Conservation (phyloP, 495 filamentous ascomycete genomes). For the Talaromyces adpressus region DNA sequence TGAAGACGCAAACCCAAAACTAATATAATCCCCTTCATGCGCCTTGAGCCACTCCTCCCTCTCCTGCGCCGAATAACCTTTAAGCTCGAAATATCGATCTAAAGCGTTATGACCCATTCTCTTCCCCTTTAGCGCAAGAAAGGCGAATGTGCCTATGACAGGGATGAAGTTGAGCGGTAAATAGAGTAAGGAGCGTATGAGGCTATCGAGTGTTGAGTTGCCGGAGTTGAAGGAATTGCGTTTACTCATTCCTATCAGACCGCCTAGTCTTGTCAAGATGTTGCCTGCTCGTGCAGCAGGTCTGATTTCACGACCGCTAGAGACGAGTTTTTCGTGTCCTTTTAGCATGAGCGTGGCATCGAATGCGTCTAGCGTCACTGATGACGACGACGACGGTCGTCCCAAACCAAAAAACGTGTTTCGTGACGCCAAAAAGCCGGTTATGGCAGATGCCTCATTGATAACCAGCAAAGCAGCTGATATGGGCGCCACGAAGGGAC, state of each 20-base stretch:
- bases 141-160: constrained; percentile 74
- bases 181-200: constrained; percentile 66
- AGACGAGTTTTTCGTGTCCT: constrained; percentile 52
- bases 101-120: constrained; percentile 44
- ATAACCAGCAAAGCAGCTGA: constrained; percentile 72
- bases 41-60: constrained; percentile 57
- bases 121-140: constrained; percentile 69
- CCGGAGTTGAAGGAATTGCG: constrained; percentile 27
- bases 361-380: constrained; percentile 64
- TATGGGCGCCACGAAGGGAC: constrained; percentile 68
- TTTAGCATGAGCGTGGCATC: constrained; percentile 67
- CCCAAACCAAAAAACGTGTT: background rate
- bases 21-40: constrained; percentile 64
- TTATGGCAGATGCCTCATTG: constrained; percentile 72
- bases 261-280: constrained; percentile 65
- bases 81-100: constrained; percentile 78
- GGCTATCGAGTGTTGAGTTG: constrained; percentile 18
- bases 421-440: constrained; percentile 17
- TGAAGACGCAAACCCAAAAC: constrained; percentile 71
- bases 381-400: background rate
- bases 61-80: constrained; percentile 60
- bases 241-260: constrained; percentile 48
- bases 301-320: constrained; percentile 66
- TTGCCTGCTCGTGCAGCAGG: constrained; percentile 32
- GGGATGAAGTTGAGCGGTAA: constrained; percentile 93